Conservation (phyloP, 768 basidiomycete genomes). For the Pleurotus sapidus region DNA sequence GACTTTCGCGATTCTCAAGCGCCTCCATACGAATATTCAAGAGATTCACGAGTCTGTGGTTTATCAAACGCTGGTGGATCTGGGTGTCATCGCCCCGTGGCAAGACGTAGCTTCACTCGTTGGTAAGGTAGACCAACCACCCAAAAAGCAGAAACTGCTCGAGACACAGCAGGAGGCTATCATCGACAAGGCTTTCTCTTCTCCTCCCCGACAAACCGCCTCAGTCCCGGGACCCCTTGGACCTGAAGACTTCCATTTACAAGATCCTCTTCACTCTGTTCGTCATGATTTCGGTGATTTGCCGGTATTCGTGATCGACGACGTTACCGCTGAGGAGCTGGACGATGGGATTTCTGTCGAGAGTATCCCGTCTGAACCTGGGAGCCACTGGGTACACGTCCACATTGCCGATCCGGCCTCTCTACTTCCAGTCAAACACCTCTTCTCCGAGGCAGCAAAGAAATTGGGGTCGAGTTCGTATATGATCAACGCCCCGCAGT, state of each 20-base stretch:
- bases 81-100: slow-evolving; percentile 83
- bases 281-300: slow-evolving; percentile 86
- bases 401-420: slow-evolving; percentile 94
- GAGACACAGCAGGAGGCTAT: slow-evolving; percentile 22
- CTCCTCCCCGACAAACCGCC: slow-evolving; percentile 8
- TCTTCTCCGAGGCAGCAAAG: slow-evolving; percentile 56
- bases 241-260: slow-evolving; percentile 59
- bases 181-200: slow-evolving; percentile 24
- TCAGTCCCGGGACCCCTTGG: slow-evolving; percentile 34
- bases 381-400: slow-evolving; percentile 75
- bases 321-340: slow-evolving; percentile 73
- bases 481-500: slow-evolving; percentile 55
- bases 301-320: slow-evolving; percentile 87
- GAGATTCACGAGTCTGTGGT: slow-evolving; percentile 31
- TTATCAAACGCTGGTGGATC: slow-evolving; percentile 53
- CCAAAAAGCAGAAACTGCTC: slow-evolving; percentile 22
- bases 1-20: slow-evolving; percentile 56
- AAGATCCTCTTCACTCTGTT: slow-evolving; percentile 64
- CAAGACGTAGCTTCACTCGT: slow-evolving; percentile 55
- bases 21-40: slow-evolving; percentile 36
- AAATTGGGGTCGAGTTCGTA: slow-evolving; percentile 56
- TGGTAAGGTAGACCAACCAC: slow-evolving; percentile 32
- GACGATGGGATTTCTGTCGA: slow-evolving; percentile 94
- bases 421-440: slow-evolving; percentile 68
- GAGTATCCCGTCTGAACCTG: slow-evolving; percentile 53